phyloP scores from a whole-genome alignment of 2,329 filamentous ascomycete genomes.

The Plenodomus biglobosus region DNA sequence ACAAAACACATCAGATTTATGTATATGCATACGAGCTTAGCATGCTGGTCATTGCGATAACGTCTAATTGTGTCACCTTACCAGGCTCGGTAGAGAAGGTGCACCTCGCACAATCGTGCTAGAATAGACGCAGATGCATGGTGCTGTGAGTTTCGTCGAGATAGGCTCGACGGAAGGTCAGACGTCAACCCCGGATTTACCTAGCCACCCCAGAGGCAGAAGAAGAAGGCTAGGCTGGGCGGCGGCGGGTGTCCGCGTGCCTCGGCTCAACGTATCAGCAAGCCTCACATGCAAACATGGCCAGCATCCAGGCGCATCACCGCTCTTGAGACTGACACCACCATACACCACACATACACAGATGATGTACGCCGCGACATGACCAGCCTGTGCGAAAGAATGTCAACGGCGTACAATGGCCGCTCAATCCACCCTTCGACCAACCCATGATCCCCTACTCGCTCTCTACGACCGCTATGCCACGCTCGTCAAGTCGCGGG shows the following conservation, averaged over 20 bases:
- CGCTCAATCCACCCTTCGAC: constrained; percentile 76
- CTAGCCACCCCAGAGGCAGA: background rate
- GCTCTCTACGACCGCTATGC: constrained; percentile 53
- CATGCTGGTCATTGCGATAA: too few relatives aligned
- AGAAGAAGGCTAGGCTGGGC: too few relatives aligned
- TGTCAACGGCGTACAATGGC: constrained; percentile 63
- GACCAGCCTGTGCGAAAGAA: constrained; percentile 21
- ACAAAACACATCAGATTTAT: background rate
- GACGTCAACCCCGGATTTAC: too few relatives aligned
- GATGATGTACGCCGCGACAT: constrained; percentile 33
- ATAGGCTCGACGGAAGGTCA: too few relatives aligned
- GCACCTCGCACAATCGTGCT: too few relatives aligned
- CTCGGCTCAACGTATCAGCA: background rate
- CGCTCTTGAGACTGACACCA: background rate
- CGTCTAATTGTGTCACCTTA: too few relatives aligned
- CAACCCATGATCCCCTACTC: constrained; percentile 49
- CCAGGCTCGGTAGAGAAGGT: too few relatives aligned
- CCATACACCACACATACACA: too few relatives aligned
- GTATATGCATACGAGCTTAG: too few relatives aligned
- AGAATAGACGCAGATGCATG: too few relatives aligned
- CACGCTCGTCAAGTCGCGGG: constrained; percentile 50
- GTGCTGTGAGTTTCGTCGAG: too few relatives aligned
- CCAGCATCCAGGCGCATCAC: background rate
- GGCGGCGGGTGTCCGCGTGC: background rate
- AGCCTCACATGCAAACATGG: background rate